Percentiles rank a stretch among this genome's conserved stretches.
These are phyloP conservation scores for Phanerochaete sordida DNA, from an alignment of 768 basidiomycete species.

Conservation along the genomic window DNA sequence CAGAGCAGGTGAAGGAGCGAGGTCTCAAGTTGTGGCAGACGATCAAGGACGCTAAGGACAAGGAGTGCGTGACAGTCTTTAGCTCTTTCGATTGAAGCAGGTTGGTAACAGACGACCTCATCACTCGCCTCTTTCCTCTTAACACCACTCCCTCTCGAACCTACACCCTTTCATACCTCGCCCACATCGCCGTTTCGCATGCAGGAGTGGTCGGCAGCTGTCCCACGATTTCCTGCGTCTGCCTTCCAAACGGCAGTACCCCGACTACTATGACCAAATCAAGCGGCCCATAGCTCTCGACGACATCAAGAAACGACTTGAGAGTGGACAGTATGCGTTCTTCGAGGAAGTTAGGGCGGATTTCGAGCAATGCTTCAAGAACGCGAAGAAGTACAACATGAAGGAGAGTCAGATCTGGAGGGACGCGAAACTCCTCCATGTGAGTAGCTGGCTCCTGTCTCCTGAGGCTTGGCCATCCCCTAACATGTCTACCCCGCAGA, in stretches of 20 bases:
- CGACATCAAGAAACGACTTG: constrained; percentile 81
- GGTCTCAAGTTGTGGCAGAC: constrained; percentile 73
- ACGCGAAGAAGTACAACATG: constrained; percentile 80
- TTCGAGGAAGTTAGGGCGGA: constrained; percentile 67
- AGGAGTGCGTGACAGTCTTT: constrained; percentile 72
- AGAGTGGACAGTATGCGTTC: constrained; percentile 53
- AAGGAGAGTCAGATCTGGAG: constrained; percentile 75
- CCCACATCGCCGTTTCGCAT: not conserved
- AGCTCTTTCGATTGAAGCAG: constrained; percentile 33
- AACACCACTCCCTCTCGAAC: not conserved
- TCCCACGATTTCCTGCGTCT: constrained; percentile 65
- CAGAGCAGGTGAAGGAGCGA: constrained; percentile 52
- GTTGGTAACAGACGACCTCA: constrained; percentile 9
- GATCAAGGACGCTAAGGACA: constrained; percentile 79
- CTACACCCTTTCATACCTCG: not conserved
- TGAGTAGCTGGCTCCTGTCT: constrained; percentile 33
- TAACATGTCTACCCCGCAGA: constrained; percentile 30
- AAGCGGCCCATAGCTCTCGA: constrained; percentile 81
- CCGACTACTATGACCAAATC: constrained; percentile 86
- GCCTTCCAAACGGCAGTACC: constrained; percentile 69
- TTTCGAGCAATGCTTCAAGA: constrained; percentile 75
- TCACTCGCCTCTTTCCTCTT: constrained; percentile 1
- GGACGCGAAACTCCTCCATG: constrained; percentile 80
- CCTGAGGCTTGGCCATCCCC: not conserved
- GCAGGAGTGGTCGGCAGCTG: constrained; percentile 57